These are phyloP conservation scores for Knufia petricola DNA, from an alignment of 2,329 filamentous ascomycete species.

Conservation along the genomic window DNA sequence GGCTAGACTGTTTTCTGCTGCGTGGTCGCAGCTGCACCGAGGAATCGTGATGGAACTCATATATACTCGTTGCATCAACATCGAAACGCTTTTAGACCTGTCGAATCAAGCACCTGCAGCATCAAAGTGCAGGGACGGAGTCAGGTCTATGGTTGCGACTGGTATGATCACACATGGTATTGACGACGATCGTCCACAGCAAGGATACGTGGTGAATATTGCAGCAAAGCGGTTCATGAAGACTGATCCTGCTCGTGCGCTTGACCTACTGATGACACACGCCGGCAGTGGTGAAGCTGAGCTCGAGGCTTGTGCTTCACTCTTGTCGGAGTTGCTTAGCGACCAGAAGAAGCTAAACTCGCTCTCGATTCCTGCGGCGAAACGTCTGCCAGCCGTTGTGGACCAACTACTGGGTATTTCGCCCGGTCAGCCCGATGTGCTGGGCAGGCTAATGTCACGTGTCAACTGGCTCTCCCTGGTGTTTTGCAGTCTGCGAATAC, in stretches of 20 bases:
- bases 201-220: conserved; percentile 1
- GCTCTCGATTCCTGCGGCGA: conserved; percentile 28
- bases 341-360: conserved; percentile 28
- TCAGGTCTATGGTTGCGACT: neutral
- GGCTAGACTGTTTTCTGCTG: conserved; percentile 28
- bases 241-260: neutral
- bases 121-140: neutral
- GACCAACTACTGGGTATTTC: neutral
- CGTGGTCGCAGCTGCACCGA: conserved; percentile 27
- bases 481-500: conserved; percentile 29
- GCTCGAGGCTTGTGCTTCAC: neutral
- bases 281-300: neutral
- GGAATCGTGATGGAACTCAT: conserved; percentile 33
- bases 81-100: conserved; percentile 29
- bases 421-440: neutral
- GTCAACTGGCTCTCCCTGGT: conserved; percentile 29
- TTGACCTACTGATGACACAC: neutral
- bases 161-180: neutral
- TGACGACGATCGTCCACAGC: neutral
- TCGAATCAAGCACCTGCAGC: conserved; percentile 1
- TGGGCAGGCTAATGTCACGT: neutral
- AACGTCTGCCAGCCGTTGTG: neutral
- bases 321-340: neutral
- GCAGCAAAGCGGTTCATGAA: conserved; percentile 1
- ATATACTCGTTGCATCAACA: conserved; percentile 36